Evolutionary conservation across 2,329 filamentous ascomycete species (phyloP).

Genomic region (Penicillium aurantiogriseum): DNA sequence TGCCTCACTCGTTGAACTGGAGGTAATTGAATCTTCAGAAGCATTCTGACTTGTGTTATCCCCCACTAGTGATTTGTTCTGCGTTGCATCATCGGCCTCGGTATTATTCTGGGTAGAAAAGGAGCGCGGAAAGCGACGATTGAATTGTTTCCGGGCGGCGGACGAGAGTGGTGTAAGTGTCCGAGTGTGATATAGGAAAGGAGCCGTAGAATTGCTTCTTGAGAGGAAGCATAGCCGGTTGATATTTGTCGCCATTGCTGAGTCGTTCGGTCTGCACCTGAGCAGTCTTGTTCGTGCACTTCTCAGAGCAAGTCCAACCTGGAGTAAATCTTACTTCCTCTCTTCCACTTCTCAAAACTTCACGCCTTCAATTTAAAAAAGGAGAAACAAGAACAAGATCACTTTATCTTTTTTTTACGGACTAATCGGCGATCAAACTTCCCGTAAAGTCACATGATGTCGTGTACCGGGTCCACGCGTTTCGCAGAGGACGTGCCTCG

Average conservation of each 20-base stretch:
- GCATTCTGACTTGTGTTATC: constrained; percentile 1
- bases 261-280: not conserved
- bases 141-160: constrained; percentile 8
- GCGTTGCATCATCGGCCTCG: not conserved
- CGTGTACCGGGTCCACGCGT: constrained; percentile 17
- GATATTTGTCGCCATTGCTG: constrained; percentile 33
- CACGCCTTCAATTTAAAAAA: not conserved
- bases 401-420: not conserved
- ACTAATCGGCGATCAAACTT: constrained; percentile 7
- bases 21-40: constrained; percentile 3
- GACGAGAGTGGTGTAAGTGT: constrained; percentile 48
- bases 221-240: constrained; percentile 30
- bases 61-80: not conserved
- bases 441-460: constrained; percentile 18
- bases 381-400: not conserved
- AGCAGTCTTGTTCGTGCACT: not conserved
- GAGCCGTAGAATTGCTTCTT: constrained; percentile 47
- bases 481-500: not conserved
- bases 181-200: constrained; percentile 71
- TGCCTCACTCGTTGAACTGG: not conserved
- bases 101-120: constrained; percentile 18
- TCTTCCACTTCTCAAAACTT: not conserved
- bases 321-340: not conserved
- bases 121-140: constrained; percentile 10
- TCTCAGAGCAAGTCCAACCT: not conserved